Evolutionary conservation across 495 filamentous ascomycete genomes (phyloP).

Genomic region (Penicillium psychrofluorescens): DNA sequence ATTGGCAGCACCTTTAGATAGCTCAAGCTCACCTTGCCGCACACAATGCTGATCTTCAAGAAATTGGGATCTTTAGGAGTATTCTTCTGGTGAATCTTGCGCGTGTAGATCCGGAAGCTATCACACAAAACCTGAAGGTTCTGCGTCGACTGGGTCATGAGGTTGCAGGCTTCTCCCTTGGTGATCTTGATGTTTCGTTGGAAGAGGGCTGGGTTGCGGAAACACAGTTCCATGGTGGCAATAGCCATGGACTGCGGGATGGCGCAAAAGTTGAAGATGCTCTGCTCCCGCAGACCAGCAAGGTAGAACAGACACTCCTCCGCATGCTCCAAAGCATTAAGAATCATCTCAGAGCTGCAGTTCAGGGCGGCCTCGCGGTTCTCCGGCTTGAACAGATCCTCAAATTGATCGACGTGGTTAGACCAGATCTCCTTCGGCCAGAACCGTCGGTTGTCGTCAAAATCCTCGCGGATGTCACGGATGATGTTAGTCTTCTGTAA

Average conservation of each 20-base stretch:
- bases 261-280: constrained; percentile 98
- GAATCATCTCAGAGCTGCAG: constrained; percentile 90
- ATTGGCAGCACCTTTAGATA: neutral
- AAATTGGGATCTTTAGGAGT: constrained; percentile 90
- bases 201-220: constrained; percentile 86
- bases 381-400: constrained; percentile 80
- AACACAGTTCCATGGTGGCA: constrained; percentile 82
- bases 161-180: constrained; percentile 83
- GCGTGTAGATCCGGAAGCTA: constrained; percentile 66
- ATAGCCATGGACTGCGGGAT: constrained; percentile 99
- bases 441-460: constrained; percentile 77
- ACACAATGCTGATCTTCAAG: constrained; percentile 83
- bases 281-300: constrained; percentile 91
- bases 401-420: constrained; percentile 83
- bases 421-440: constrained; percentile 96
- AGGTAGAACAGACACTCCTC: constrained; percentile 97
- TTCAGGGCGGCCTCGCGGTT: constrained; percentile 74
- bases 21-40: constrained; percentile 62
- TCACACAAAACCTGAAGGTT: constrained; percentile 75
- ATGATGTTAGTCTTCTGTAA: constrained; percentile 99
- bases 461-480: constrained; percentile 86
- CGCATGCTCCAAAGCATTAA: constrained; percentile 78
- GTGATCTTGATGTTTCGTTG: constrained; percentile 90
- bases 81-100: constrained; percentile 89
- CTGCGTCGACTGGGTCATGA: constrained; percentile 89